These are phyloP conservation scores for Pseudogymnoascus sp. DNA, from an alignment of 2,329 filamentous ascomycete species.

Conservation along the genomic window DNA sequence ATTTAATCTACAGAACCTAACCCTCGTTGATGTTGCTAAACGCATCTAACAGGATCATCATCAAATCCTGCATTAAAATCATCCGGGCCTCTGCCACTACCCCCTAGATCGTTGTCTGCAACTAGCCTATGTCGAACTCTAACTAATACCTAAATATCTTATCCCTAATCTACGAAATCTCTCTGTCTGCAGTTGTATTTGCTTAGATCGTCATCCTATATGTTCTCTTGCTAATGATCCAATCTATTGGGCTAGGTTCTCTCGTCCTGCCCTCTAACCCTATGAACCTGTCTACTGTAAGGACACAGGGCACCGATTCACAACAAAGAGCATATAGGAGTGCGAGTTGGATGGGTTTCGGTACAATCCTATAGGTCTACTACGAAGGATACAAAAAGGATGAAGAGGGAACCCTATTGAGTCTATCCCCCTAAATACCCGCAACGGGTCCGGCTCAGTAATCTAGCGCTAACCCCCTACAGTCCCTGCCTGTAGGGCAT, in stretches of 20 bases:
- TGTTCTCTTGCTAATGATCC: conserved; percentile 4
- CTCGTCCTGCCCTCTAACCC: background rate
- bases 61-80: background rate
- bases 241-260: background rate
- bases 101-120: background rate
- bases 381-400: too few relatives aligned
- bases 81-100: background rate
- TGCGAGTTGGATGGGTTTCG: too few relatives aligned
- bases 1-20: background rate
- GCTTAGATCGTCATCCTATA: conserved; percentile 28
- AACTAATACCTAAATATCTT: background rate
- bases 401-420: too few relatives aligned
- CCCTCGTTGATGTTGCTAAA: background rate
- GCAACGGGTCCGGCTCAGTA: too few relatives aligned
- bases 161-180: background rate
- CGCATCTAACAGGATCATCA: background rate
- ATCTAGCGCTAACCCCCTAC: too few relatives aligned
- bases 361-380: too few relatives aligned
- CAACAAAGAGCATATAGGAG: too few relatives aligned
- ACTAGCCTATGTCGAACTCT: background rate
- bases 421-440: too few relatives aligned
- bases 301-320: too few relatives aligned
- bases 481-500: too few relatives aligned
- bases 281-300: too few relatives aligned
- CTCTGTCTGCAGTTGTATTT: background rate